Percentiles rank a stretch among this genome's conserved stretches.
Evolutionary conservation across 2,329 filamentous ascomycete species (phyloP).

Genomic region (Bertia moriformis): DNA sequence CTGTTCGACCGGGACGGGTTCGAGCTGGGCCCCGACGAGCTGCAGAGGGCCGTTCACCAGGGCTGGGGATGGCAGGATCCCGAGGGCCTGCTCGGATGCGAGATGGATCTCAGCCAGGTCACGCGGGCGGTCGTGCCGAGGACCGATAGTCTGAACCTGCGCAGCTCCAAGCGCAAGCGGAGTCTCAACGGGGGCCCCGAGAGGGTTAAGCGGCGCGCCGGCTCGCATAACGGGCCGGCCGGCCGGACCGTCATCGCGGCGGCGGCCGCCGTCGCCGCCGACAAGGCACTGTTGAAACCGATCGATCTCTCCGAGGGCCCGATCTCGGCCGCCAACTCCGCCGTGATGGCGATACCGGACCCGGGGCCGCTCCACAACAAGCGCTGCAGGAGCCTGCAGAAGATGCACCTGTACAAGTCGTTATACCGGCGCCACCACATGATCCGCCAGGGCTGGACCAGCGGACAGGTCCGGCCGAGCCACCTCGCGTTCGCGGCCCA

Average conservation of each 20-base stretch:
- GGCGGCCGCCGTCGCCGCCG: too few relatives aligned
- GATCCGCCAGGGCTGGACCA: slow-evolving; percentile 86
- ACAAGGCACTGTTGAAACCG: too few relatives aligned
- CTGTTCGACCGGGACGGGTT: slow-evolving; percentile 77
- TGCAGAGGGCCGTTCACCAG: slow-evolving; percentile 72
- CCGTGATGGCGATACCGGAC: slow-evolving; percentile 68
- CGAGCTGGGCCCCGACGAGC: slow-evolving; percentile 62
- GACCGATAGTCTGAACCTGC: too few relatives aligned
- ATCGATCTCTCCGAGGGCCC: too few relatives aligned
- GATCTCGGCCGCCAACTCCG: slow-evolving; percentile 71
- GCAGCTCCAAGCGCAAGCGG: not conserved
- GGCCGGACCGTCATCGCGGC: too few relatives aligned
- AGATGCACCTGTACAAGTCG: slow-evolving; percentile 88
- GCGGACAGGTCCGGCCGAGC: slow-evolving; percentile 65
- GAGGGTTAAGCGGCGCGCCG: slow-evolving; percentile 7
- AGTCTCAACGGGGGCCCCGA: not conserved
- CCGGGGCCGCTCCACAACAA: slow-evolving; percentile 39
- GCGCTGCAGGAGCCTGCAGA: slow-evolving; percentile 63
- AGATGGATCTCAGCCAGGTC: slow-evolving; percentile 57
- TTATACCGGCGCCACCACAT: slow-evolving; percentile 85
- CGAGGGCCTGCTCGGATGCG: slow-evolving; percentile 57
- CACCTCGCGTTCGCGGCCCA: slow-evolving; percentile 93
- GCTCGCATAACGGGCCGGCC: too few relatives aligned
- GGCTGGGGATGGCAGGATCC: slow-evolving; percentile 98
- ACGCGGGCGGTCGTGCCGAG: not conserved